These are phyloP conservation scores for Entomortierella beljakovae DNA, from an alignment of 192 early-diverging fungal genomes.

Conservation along the genomic window DNA sequence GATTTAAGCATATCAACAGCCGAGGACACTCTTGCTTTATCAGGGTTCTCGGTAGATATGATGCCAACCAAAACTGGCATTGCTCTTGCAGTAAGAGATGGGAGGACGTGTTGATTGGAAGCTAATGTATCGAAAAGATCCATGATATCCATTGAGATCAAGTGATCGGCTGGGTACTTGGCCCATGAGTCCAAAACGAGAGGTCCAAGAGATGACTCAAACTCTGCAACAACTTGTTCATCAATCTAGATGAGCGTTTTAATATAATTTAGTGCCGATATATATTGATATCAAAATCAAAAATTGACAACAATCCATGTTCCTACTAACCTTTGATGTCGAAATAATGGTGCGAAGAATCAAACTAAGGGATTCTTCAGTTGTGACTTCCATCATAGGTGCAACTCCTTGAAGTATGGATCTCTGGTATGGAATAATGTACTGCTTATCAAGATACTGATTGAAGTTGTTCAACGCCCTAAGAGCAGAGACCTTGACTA, in stretches of 20 bases:
- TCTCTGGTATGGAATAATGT: conserved; percentile 65
- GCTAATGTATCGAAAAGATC: conserved; percentile 86
- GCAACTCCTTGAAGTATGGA: conserved; percentile 72
- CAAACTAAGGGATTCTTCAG: conserved; percentile 74
- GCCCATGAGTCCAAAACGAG: conserved; percentile 85
- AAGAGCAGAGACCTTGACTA: conserved; percentile 77
- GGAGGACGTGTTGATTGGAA: conserved; percentile 68
- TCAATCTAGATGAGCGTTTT: no score
- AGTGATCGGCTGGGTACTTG: conserved; percentile 79
- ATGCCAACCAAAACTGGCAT: conserved; percentile 73
- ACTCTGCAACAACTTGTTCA: conserved; percentile 75
- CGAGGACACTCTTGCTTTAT: conserved; percentile 53
- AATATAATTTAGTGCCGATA: not conserved
- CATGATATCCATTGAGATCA: conserved; percentile 78
- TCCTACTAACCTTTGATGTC: conserved; percentile 66
- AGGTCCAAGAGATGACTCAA: conserved; percentile 78
- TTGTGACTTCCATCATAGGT: conserved; percentile 64
- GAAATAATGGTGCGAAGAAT: conserved; percentile 74
- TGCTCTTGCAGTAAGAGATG: conserved; percentile 76
- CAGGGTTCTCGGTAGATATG: conserved; percentile 44
- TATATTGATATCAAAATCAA: not conserved
- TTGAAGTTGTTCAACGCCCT: conserved; percentile 74
- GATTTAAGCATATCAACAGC: conserved; percentile 81
- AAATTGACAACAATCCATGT: not conserved
- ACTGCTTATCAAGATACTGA: conserved; percentile 62